Conservation (phyloP, 2,329 filamentous ascomycete species). For the Tolypocladium tundrense region DNA sequence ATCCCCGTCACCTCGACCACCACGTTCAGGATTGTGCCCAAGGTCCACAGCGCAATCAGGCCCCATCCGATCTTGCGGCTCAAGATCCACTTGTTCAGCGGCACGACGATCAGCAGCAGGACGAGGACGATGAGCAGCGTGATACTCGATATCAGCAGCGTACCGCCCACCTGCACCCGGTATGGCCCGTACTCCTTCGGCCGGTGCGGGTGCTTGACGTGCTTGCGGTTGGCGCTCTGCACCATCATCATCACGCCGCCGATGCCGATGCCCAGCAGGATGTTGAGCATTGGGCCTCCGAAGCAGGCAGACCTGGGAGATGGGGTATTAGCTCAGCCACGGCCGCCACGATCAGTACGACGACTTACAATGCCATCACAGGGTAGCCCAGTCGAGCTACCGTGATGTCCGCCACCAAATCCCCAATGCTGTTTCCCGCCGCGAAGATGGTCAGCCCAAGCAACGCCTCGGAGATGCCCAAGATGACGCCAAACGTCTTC, state of each 20-base stretch:
- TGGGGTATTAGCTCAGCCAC: not conserved
- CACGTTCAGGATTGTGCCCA: conserved; percentile 75
- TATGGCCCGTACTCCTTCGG: conserved; percentile 65
- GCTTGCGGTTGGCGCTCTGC: conserved; percentile 52
- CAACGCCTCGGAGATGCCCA: conserved; percentile 90
- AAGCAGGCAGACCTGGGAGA: conserved; percentile 69
- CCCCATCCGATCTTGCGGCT: conserved; percentile 72
- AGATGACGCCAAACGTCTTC: conserved; percentile 83
- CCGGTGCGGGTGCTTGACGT: conserved; percentile 55
- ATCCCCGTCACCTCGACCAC: conserved; percentile 61
- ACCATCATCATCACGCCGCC: conserved; percentile 83
- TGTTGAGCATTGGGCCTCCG: conserved; percentile 97
- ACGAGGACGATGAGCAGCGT: conserved; percentile 73
- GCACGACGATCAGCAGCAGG: conserved; percentile 69
- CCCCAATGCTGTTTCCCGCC: conserved; percentile 88
- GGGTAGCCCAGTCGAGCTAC: conserved; percentile 89
- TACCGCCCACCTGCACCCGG: conserved; percentile 72
- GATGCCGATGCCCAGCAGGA: conserved; percentile 86
- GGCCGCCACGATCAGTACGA: not conserved
- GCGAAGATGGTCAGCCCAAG: conserved; percentile 93
- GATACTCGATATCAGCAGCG: conserved; percentile 75
- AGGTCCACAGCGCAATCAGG: conserved; percentile 67
- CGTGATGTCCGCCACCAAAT: conserved; percentile 89
- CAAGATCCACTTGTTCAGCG: conserved; percentile 78
- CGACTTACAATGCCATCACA: conserved; percentile 73